These are phyloP conservation scores for Phoma sp. DNA, from an alignment of 2,329 filamentous ascomycete genomes.

Conservation along the genomic window DNA sequence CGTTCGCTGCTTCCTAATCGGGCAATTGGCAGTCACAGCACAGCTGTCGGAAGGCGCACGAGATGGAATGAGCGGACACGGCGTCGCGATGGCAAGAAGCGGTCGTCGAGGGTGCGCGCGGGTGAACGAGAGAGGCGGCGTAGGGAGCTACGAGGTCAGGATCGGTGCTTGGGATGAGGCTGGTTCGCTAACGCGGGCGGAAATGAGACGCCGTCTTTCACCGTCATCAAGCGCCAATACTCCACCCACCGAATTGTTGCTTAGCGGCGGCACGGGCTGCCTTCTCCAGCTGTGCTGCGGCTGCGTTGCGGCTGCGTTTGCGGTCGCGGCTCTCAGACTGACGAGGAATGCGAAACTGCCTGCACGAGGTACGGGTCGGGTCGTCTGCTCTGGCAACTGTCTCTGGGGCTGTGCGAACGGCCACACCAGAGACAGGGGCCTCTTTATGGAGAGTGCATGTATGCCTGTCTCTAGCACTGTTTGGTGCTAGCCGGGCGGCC, in stretches of 20 bases:
- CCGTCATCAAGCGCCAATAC: slow-evolving; percentile 37
- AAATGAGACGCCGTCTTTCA: slow-evolving; percentile 47
- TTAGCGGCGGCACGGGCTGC: slow-evolving; percentile 16
- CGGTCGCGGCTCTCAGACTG: slow-evolving; percentile 18
- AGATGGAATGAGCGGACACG: slow-evolving; percentile 37
- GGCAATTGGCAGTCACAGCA: slow-evolving; percentile 30
- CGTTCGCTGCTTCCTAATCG: slow-evolving; percentile 24
- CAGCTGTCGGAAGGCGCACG: slow-evolving; percentile 30
- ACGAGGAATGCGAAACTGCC: slow-evolving; percentile 15
- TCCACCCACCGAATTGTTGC: slow-evolving; percentile 26
- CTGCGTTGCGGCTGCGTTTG: slow-evolving; percentile 18
- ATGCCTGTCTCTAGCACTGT: slow-evolving; percentile 34
- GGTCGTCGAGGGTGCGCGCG: slow-evolving; percentile 31
- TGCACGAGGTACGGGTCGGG: slow-evolving; percentile 12
- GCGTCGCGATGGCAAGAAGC: slow-evolving; percentile 29
- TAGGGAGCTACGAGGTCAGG: slow-evolving; percentile 37
- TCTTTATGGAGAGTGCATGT: slow-evolving; percentile 31
- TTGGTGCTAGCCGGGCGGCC: slow-evolving; percentile 29
- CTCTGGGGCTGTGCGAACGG: slow-evolving; percentile 29
- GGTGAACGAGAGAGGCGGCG: slow-evolving; percentile 24
- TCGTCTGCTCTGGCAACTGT: slow-evolving; percentile 14
- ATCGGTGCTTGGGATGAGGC: slow-evolving; percentile 44
- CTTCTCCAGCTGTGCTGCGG: no score
- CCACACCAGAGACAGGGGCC: slow-evolving; percentile 34
- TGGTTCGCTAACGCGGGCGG: slow-evolving; percentile 47